Evolutionary conservation across 2,329 filamentous ascomycete species (phyloP), one percentile per base, ranked within the genome.

Genomic region (Diaporthe aspalathi): DNA sequence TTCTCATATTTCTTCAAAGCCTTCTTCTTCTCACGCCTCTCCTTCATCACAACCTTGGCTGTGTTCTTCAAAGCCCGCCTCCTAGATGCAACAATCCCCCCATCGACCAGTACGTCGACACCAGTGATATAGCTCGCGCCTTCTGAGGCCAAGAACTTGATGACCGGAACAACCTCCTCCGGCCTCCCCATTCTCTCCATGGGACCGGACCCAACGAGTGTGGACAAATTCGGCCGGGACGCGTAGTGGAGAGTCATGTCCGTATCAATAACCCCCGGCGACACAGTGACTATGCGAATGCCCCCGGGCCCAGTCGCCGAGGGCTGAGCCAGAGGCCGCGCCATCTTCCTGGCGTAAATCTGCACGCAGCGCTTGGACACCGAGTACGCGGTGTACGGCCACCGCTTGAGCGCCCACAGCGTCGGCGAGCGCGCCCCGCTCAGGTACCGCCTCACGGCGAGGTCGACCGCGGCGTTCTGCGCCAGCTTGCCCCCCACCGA

Each of bases 71-170:
- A 22, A 7, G 14, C 60, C 43, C 60, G 43, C 20, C 29, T 24
- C 60, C n/a, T 63, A 2, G 60, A 63, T 17, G 60, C 60, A 20
- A 63, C n/a, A 11, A 49, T 63, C 16, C 67, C 67, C 22, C 67
- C 67, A n/a, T 69, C 67, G 16, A 69, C 67, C n/a, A 60, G 20
- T 3, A 69, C 29, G 22, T 69, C 67, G 4, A 57, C 54, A 12
- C 67, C 67, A 9, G 67, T 69, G 17, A 69, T 69, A 24, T 69
- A 69, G 16, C 54, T 69, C 9, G 67, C 67, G 20, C 67, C 67
- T 1, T 57, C 40, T 9, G 67, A 69, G 1, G 67, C 54, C 54
- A 69, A 60, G 20, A 69, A 69, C 27, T 49, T 60, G 43, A 69
- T 60, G 5, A 69, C 67, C 1, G 67, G 54, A 11, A 60, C 67